These are phyloP conservation scores for Chamaecrista fasciculata DNA, from an alignment of 306 rosid genomes.

Conservation along the genomic window DNA sequence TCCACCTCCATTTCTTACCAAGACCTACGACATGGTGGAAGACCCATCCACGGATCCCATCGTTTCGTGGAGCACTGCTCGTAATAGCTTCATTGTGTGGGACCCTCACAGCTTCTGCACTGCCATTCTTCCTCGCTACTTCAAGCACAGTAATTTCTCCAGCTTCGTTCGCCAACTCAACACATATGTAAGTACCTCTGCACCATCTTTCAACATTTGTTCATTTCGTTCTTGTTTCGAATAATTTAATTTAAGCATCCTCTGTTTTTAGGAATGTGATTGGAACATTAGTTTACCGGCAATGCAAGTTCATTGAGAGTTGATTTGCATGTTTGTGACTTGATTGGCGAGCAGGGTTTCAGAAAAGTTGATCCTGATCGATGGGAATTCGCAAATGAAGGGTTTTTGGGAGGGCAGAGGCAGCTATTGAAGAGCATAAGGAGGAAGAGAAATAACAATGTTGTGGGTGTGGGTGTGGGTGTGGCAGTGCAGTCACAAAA, in stretches of 20 bases:
- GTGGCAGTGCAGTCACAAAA: conserved; percentile 34
- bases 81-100: conserved; percentile 96
- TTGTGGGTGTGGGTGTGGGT: too few relatives aligned
- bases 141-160: conserved; percentile 88
- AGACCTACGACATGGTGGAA: conserved; percentile 91
- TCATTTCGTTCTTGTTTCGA: neutral
- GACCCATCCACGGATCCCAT: conserved; percentile 79
- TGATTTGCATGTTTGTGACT: too few relatives aligned
- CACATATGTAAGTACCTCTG: conserved; percentile 65
- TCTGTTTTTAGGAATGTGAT: neutral
- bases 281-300: too few relatives aligned
- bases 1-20: conserved; percentile 89
- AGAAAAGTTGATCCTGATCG: conserved; percentile 90
- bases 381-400: conserved; percentile 96
- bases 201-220: neutral
- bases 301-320: too few relatives aligned
- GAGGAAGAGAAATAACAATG: conserved; percentile 82
- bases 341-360: conserved; percentile 59
- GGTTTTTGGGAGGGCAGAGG: conserved; percentile 84
- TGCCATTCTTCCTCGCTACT: conserved; percentile 77
- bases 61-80: conserved; percentile 83
- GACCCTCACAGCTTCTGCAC: conserved; percentile 65
- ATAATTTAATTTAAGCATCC: neutral
- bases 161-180: conserved; percentile 98
- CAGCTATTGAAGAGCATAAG: conserved; percentile 69